These are phyloP conservation scores for Paramecium sexaurelia DNA, from an alignment of 73 alveolate genomes.

Conservation along the genomic window DNA sequence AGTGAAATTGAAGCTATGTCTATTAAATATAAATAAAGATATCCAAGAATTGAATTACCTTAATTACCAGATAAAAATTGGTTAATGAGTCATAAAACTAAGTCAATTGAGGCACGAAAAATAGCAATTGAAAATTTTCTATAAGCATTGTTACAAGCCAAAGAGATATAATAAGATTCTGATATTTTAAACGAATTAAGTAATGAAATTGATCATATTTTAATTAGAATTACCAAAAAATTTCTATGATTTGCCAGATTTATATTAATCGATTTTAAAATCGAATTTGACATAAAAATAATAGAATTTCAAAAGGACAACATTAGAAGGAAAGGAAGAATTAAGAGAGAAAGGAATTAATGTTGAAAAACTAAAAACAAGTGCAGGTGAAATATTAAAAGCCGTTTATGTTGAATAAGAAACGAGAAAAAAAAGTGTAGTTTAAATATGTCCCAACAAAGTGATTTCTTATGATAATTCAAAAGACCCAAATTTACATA, in stretches of 20 bases:
- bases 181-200: slow-evolving; percentile 26
- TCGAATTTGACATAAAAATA: neutral
- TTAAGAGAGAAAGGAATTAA: slow-evolving; percentile 31
- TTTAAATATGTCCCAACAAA: neutral
- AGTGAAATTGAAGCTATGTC: slow-evolving; percentile 12
- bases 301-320: neutral
- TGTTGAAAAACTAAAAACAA: neutral
- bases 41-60: neutral
- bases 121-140: slow-evolving; percentile 41
- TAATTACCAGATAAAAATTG: slow-evolving; percentile 23
- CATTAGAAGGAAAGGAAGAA: slow-evolving; percentile 8
- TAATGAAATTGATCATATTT: neutral
- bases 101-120: slow-evolving; percentile 4
- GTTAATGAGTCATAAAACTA: slow-evolving; percentile 43
- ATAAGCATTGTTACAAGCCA: neutral
- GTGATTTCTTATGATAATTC: neutral
- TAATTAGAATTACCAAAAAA: neutral
- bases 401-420: slow-evolving; percentile 1
- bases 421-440: neutral
- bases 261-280: neutral
- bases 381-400: slow-evolving; percentile 41
- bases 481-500: neutral
- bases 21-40: neutral
- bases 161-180: neutral
- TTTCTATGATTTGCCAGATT: slow-evolving; percentile 35